Base-by-base conservation (phyloP, 2,329 filamentous ascomycete species). In the Byssothecium circinans region DNA sequence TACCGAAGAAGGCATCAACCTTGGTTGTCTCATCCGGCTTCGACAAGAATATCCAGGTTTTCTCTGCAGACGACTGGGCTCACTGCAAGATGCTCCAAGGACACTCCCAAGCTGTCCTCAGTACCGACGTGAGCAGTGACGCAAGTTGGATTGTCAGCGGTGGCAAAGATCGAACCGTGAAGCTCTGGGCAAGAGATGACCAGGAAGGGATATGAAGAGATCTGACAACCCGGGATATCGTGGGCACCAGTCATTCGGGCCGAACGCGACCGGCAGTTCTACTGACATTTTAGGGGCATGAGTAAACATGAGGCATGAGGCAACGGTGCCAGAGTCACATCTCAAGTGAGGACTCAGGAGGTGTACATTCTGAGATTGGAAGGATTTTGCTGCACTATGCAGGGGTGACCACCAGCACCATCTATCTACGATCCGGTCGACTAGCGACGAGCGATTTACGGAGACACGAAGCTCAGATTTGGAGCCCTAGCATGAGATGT, bases 1-100 rank as follows among this genome's bases (percentile, higher is more conserved):
- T 68, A 15, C 91, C 91, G 10, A 92, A 90, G 74, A 95, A 91
- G 66, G 86, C 89, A 0, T 89, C 91, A 38, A 95, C 91, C 0
- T 96, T 96, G 72, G 87, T 99, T 57, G 86, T 96, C 2, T 91
- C 86, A 2, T 85, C 86, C 58, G 94, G 94, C 0, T 97, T 97
- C 65, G 94, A 99, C 74, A 90, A 88, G 69, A 92, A 91, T 60
- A 87, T 99, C 72, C 96, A 96, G 68, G 81, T 99, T 58, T 97
- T 95, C 73, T 96, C 91, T 6, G 91, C 91, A 2, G 94, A 99
- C 68, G 92, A 99, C 73, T 99, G 94, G 91, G 86, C 88, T 1
- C 74, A 95, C 49, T 84, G 91, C 51, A 95, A 95, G 73, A 89
- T 86, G 14, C 75, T 99, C 49, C 89, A 86, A 60, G 94, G 91